Percentiles rank a stretch among this genome's conserved stretches.
Evolutionary conservation across 768 basidiomycete species (phyloP).

Genomic region (Boletus subparvulus): DNA sequence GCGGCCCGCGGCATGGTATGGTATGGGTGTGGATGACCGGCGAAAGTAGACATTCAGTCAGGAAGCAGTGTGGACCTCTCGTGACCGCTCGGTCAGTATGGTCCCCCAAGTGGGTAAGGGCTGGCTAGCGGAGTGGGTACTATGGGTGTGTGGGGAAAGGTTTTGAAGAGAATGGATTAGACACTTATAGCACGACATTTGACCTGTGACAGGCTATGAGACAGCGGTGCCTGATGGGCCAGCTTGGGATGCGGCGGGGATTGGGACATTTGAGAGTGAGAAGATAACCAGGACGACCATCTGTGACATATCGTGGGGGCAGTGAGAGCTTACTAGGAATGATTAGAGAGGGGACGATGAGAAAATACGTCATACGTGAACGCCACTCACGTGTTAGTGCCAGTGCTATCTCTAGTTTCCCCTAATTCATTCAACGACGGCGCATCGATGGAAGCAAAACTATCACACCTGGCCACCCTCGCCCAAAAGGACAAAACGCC

Average conservation of each 20-base stretch:
- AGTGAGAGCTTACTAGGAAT: constrained; percentile 8
- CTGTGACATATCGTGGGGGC: background rate
- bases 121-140: background rate
- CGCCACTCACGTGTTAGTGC: too few relatives aligned
- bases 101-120: background rate
- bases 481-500: constrained; percentile 84
- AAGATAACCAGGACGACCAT: constrained; percentile 33
- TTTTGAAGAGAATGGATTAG: background rate
- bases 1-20: background rate
- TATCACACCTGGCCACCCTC: constrained; percentile 60
- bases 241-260: background rate
- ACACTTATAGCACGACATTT: constrained; percentile 9
- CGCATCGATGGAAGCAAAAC: constrained; percentile 69
- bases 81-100: background rate
- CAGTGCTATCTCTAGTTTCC: background rate
- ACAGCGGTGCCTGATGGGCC: constrained; percentile 9
- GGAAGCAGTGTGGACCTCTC: background rate
- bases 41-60: too few relatives aligned
- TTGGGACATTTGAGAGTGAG: constrained; percentile 3
- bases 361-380: background rate
- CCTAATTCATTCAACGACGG: background rate
- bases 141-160: background rate
- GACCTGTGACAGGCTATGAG: constrained; percentile 19
- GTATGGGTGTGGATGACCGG: too few relatives aligned
- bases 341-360: background rate